Conservation (phyloP, 257 asterid species). For the Solanum verrucosum region DNA sequence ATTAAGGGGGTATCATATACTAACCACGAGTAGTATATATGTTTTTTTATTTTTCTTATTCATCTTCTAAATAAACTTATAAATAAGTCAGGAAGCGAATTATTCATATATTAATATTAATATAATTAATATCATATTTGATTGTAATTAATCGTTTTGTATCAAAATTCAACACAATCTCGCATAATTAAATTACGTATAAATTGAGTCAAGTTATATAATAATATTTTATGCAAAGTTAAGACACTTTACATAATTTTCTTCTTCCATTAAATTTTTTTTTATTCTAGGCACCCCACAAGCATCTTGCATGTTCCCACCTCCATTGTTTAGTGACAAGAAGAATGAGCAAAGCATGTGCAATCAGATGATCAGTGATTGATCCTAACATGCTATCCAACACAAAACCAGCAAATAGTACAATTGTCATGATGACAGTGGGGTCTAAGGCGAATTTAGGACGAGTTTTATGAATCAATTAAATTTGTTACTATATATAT, state of each 20-base stretch:
- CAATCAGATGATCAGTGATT: not conserved
- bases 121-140: too few relatives aligned
- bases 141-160: not conserved
- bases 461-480: not conserved
- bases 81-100: not conserved
- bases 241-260: not conserved
- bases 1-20: not conserved
- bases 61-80: not conserved
- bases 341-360: constrained; percentile 2
- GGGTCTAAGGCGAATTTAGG: not conserved
- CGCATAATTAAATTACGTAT: not conserved
- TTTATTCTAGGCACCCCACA: not conserved
- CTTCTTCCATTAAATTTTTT: not conserved
- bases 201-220: not conserved
- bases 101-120: too few relatives aligned
- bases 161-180: not conserved
- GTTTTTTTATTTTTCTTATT: not conserved
- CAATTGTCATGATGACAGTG: not conserved
- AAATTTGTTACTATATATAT: not conserved
- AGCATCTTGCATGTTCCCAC: not conserved
- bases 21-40: not conserved
- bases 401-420: not conserved
- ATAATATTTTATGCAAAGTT: not conserved
- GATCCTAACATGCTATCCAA: not conserved
- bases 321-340: not conserved